Percentiles rank a stretch among this genome's conserved stretches.
These are phyloP conservation scores for Albophoma yamanashiensis DNA, from an alignment of 2,329 filamentous ascomycete species.

Conservation along the genomic window DNA sequence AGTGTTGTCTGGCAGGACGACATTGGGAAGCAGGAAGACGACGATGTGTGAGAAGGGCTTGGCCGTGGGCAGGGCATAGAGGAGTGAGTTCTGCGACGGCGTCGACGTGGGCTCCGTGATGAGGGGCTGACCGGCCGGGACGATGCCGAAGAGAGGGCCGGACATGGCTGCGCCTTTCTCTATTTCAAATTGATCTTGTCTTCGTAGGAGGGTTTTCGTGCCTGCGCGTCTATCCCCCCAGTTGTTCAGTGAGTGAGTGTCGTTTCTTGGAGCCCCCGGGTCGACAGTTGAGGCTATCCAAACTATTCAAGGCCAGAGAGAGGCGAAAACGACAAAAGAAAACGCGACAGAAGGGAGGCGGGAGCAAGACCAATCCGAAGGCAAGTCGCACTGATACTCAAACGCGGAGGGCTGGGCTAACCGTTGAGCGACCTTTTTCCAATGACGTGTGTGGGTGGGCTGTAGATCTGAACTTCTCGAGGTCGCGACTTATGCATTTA, in stretches of 20 bases:
- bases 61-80: slow-evolving; percentile 38
- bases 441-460: not conserved
- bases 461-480: not conserved
- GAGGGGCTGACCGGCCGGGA: slow-evolving; percentile 49
- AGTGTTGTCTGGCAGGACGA: slow-evolving; percentile 59
- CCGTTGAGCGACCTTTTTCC: not conserved
- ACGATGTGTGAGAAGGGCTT: slow-evolving; percentile 69
- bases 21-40: slow-evolving; percentile 77
- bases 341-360: not conserved
- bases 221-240: not conserved
- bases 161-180: slow-evolving; percentile 22
- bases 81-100: slow-evolving; percentile 42
- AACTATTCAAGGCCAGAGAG: too few relatives aligned
- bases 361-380: not conserved
- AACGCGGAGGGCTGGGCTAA: not conserved
- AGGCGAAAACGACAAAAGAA: not conserved
- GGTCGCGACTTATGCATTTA: not conserved
- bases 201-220: not conserved
- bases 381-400: not conserved
- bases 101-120: slow-evolving; percentile 42
- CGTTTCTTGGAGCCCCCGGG: not conserved
- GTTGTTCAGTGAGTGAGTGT: not conserved
- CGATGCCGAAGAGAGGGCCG: slow-evolving; percentile 43
- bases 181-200: not conserved
- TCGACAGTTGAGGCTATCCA: not conserved